phyloP scores from a whole-genome alignment of 1,284 basidiomycete species.

The Melampsora occidentalis region DNA sequence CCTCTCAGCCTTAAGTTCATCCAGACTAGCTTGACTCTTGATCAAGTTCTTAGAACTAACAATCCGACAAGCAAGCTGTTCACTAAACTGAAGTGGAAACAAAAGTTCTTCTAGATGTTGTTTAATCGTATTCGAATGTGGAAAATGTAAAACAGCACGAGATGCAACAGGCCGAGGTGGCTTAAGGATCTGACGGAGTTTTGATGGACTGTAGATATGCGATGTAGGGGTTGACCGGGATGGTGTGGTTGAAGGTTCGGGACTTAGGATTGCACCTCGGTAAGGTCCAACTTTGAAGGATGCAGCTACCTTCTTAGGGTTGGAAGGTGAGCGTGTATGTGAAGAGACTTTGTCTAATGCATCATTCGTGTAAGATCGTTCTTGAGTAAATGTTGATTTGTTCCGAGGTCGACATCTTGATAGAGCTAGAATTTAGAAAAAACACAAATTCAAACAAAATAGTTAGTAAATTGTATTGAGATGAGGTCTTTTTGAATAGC shows the following conservation, averaged over 20 bases:
- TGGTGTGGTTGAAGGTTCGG: background rate
- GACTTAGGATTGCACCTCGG: slow-evolving; percentile 17
- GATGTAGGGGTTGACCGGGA: background rate
- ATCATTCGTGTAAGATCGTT: background rate
- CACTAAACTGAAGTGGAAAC: slow-evolving; percentile 29
- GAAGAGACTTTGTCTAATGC: background rate
- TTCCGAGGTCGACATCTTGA: background rate
- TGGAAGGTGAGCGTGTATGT: background rate
- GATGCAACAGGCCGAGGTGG: background rate
- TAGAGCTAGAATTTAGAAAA: background rate
- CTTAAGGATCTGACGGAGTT: background rate
- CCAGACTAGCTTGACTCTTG: slow-evolving; percentile 26
- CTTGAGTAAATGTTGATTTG: background rate
- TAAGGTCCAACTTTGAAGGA: slow-evolving; percentile 39
- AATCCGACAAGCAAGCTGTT: slow-evolving; percentile 34
- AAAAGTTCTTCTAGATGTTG: slow-evolving; percentile 34
- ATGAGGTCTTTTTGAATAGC: background rate
- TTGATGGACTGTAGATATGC: slow-evolving; percentile 20
- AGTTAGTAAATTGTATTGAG: background rate
- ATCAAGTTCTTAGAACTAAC: slow-evolving; percentile 38
- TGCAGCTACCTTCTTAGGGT: slow-evolving; percentile 6
- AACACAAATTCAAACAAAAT: no score
- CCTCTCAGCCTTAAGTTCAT: background rate
- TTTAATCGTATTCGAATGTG: slow-evolving; percentile 29
- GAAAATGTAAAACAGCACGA: slow-evolving; percentile 15